Base-by-base conservation (phyloP, 371 early-diverging fungal genomes). In the Dichotomocladium elegans region DNA sequence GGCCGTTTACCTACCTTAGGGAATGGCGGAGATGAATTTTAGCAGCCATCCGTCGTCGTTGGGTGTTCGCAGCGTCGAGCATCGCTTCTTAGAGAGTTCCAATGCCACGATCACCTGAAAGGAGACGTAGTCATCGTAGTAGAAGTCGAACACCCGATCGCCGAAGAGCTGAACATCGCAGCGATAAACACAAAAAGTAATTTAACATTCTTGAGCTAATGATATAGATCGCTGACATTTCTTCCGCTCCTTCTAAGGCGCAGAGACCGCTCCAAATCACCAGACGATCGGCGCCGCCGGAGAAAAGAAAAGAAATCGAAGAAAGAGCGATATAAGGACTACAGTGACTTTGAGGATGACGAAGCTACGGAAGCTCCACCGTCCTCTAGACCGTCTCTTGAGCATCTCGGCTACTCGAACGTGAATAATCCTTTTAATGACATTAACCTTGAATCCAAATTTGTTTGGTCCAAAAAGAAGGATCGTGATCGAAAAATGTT, bases 391-490 rank as follows among this genome's bases (percentile, higher is more conserved):
- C 67, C 55, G 3, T 56, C 74, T 8, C 30, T 77, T 0, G 65
- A 68, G 19, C 29, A 63, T 5, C 52, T 72, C 4, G 77, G 77
- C 26, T 92, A 94, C 60, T 80, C 83, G 29, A 87, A 87, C 50
- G 68, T 81, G 3, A 89, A 89, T 48, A 93, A 89, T 58, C 91
- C 92, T 4, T 90, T 94, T 49, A 87, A 88, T 53, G 93, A 94
- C 63, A 71, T 75, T 11, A 88, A 91, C 35, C 74, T 95, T 4
- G 81, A 82, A 41, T 80, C 84, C 43, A 93, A 93, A 62, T 96
- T 96, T 63, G 89, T 90, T 2, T 96, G 96, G 96, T 43, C 61
- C 7, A 77, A 77, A 46, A 77, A 77, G 59, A 71, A 77, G 61
- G 55, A 94, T 57, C 68, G 79, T 28, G 94, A 94, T 50, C 68